A percentile compares a stretch with the other conserved stretches of the same genome.
Evolutionary conservation across 2,329 filamentous ascomycete species (phyloP).

Genomic region (Dactylellina leptospora): DNA sequence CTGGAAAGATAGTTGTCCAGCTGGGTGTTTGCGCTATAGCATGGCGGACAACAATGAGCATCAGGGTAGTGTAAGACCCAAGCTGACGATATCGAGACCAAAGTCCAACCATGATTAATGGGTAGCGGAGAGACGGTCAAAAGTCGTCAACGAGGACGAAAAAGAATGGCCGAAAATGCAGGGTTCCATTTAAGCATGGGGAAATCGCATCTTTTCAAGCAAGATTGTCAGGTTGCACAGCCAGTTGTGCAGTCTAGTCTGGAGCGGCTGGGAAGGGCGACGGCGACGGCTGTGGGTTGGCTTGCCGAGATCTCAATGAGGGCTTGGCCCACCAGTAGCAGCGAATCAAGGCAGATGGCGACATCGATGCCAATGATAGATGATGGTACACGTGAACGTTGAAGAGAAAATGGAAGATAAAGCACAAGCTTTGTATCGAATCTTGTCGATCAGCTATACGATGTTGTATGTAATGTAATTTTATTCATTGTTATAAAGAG

Average conservation of each 20-base stretch:
- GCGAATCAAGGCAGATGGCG: slow-evolving; percentile 16
- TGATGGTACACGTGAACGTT: not conserved
- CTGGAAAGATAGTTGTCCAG: not conserved
- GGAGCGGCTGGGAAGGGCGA: not conserved
- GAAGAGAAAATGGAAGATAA: no score
- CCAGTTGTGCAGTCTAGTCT: not conserved
- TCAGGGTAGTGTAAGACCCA: not conserved
- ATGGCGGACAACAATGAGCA: slow-evolving; percentile 15
- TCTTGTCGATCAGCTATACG: no score
- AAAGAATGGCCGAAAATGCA: no score
- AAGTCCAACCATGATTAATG: slow-evolving; percentile 1
- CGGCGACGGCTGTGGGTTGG: not conserved
- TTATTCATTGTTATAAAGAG: not conserved
- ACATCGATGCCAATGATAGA: slow-evolving; percentile 12
- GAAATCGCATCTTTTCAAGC: not conserved
- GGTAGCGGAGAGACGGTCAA: no score
- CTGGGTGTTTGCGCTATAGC: slow-evolving; percentile 4
- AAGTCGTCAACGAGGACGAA: no score
- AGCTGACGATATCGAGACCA: not conserved
- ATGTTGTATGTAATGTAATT: no score
- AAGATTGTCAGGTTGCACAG: not conserved
- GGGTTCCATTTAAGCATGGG: not conserved
- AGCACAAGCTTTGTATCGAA: no score
- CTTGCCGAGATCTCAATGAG: slow-evolving; percentile 6
- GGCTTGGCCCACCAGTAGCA: slow-evolving; percentile 29